Evolutionary conservation across 371 early-diverging fungal species (phyloP), one percentile per base, ranked within the genome.

Genomic region (Mucor piriformis): DNA sequence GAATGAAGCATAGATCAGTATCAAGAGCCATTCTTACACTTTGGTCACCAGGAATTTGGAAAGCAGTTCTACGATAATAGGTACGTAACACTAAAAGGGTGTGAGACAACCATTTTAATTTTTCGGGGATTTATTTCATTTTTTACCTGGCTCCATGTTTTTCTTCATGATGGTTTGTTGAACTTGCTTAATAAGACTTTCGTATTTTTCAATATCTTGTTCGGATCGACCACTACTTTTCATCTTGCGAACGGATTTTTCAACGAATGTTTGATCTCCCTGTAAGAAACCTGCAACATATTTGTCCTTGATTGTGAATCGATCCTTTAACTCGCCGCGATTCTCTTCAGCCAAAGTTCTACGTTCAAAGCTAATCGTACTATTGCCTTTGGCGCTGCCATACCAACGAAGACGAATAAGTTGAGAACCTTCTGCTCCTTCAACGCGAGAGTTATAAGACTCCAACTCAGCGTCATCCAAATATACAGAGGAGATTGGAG

Each of bases 61-160:
- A 99, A 10, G 99, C 99, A 8, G 96, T 97, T 72, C 99, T 88
- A 73, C 95, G 97, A 79, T 99, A 99, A 69, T 94, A 96, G 4
- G 98, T 96, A 53, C 99, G 91, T 54, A 93, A 74, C 13, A 91
- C 89, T 51, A 27, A 21, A 34, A n/a, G n/a, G 48, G 10, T 35
- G 29, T 29, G 4, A 29, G 29, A 29, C 29, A 29, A 8, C 29
- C 29, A 0, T 29, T 1, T 29, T 29, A 6, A 6, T 29, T 29
- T 29, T 43, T 32, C 24, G 21, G 23, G 13, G 38, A 50, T 50
- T 38, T 51, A 23, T 23, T 20, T 20, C 18, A 18, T 42, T 46
- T 20, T 34, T 80, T 86, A 83, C 90, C 89, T 64, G 99, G 99
- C 23, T 83, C 76, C 56, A 99, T 82, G 10, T 87, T 74, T 67